Evolutionary conservation across 2,329 filamentous ascomycete species (phyloP), one percentile per base, ranked within the genome.

Genomic region (Fusarium marasasianum): DNA sequence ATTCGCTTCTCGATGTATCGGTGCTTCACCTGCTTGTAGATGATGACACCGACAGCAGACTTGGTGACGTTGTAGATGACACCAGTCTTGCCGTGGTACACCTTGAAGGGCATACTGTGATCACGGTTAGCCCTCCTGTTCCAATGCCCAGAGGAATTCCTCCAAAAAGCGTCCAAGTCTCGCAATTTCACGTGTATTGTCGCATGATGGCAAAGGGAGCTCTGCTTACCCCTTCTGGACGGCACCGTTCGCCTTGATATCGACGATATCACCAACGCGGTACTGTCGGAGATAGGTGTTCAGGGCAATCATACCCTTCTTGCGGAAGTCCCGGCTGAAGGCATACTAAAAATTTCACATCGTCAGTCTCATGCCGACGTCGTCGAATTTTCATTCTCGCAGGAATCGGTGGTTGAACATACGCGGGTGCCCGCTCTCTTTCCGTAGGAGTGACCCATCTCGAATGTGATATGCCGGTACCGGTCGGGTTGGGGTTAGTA

Each of bases 1-100:
- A 99, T 92, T 86, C 96, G 96, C 95, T 99, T 99, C 94, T 99
- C 96, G 86, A 99, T 91, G 92, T 98, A 99, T 84, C 96, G 94
- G 93, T 98, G 96, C 89, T 95, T 95, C 86, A 99, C 96, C 87
- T 97, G 94, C 92, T 98, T 98, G 93, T 97, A 96, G 88, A 99
- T 94, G 89, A 99, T 98, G 87, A 99, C 93, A 83, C 96, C 96
- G 85, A 99, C 95, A 78, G 96, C 94, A 82, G 91, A 93, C 92
- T 98, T 98, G 88, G 96, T 96, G 82, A 99, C 96, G 91, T 99
- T 99, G 94, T 97, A 98, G 88, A 98, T 89, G 82, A 98, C 94
- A 84, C 95, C 95, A 77, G 95, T 98, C 94, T 98, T 98, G 84
- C 96, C 96, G 91, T 98, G 95, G 93, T 97, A 98, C 88, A 98